Percentiles rank a stretch among this genome's conserved stretches.
phyloP scores from a whole-genome alignment of 768 basidiomycete genomes.

The Lactarius quietus region DNA sequence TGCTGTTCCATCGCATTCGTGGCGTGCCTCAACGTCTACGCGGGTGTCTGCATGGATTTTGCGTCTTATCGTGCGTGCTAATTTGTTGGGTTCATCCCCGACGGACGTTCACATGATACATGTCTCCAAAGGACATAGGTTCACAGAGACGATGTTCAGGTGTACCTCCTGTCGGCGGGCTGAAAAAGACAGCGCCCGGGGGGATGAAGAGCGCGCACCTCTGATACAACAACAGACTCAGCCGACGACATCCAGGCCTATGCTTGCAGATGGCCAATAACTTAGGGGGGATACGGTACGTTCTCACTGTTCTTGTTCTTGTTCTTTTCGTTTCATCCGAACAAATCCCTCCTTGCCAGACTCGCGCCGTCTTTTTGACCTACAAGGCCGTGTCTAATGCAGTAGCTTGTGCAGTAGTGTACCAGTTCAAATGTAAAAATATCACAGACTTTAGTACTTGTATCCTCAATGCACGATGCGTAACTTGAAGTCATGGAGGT shows the following conservation, averaged over 20 bases:
- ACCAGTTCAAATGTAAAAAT: neutral
- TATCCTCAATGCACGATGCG: neutral
- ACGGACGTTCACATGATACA: neutral
- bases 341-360: neutral
- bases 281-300: neutral
- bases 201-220: slow-evolving; percentile 13
- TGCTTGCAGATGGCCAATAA: neutral
- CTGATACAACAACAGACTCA: slow-evolving; percentile 19
- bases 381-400: neutral
- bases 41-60: slow-evolving; percentile 21
- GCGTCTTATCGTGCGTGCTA: slow-evolving; percentile 14
- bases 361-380: neutral
- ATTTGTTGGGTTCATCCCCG: neutral
- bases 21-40: slow-evolving; percentile 19
- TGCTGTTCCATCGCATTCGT: slow-evolving; percentile 16
- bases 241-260: slow-evolving; percentile 7
- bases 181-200: neutral
- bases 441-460: neutral
- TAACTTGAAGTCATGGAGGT: too few relatives aligned
- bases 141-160: slow-evolving; percentile 12
- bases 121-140: slow-evolving; percentile 3
- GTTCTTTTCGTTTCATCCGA: neutral
- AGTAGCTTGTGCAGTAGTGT: neutral
- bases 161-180: slow-evolving; percentile 1
- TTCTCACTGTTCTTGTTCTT: neutral